Evolutionary conservation across 2,329 filamentous ascomycete genomes (phyloP).

Genomic region (Blastomyces percursus): DNA sequence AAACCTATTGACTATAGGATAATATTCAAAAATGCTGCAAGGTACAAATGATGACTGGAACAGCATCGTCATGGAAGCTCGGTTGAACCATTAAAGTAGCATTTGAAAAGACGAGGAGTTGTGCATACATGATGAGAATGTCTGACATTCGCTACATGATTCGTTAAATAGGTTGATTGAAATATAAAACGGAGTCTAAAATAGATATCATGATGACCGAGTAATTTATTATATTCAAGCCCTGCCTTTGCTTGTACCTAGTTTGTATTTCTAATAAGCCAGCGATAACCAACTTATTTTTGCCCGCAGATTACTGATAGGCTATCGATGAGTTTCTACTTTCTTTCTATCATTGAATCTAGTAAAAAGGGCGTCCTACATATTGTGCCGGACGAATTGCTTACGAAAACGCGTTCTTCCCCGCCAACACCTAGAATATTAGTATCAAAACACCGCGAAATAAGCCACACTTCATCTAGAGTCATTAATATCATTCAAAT

Average conservation of each 20-base stretch:
- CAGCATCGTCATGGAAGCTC: background rate
- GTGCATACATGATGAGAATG: no score
- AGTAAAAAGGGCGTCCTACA: background rate
- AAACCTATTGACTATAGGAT: background rate
- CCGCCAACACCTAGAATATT: no score
- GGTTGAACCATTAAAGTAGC: background rate
- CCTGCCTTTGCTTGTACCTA: no score
- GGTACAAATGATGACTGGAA: background rate
- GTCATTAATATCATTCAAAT: background rate
- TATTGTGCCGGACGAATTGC: background rate
- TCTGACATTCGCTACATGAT: no score
- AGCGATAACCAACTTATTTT: background rate
- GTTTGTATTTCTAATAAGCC: constrained; percentile 2
- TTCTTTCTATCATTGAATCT: background rate
- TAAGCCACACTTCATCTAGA: no score
- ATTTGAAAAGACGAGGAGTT: no score
- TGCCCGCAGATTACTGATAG: background rate
- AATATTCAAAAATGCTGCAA: background rate
- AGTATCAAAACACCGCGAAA: no score
- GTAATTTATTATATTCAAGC: no score
- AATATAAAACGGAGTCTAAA: no score
- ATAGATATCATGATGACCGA: no score
- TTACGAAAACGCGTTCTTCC: no score
- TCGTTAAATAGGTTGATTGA: no score
- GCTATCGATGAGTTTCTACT: background rate